Evolutionary conservation across 805 yeast species (phyloP).

Genomic region (Cyberlindnera bimundalis): DNA sequence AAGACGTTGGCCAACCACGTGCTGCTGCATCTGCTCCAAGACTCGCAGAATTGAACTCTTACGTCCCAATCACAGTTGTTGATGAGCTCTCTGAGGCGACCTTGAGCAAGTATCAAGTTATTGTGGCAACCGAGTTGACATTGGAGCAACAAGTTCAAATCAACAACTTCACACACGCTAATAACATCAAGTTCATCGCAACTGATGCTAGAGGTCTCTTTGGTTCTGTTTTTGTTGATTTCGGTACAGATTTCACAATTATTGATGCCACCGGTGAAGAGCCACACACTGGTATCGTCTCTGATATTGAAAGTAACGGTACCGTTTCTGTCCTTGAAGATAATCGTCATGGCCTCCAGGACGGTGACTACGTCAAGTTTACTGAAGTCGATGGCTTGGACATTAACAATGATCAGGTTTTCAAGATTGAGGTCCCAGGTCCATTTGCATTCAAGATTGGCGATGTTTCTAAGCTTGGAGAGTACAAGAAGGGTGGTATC

Average conservation of each 20-base stretch:
- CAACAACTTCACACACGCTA: slow-evolving; percentile 69
- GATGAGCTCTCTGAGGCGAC: slow-evolving; percentile 50
- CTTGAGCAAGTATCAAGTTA: slow-evolving; percentile 64
- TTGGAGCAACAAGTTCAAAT: slow-evolving; percentile 73
- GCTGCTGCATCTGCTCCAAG: slow-evolving; percentile 66
- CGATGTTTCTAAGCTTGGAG: slow-evolving; percentile 51
- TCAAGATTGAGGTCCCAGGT: slow-evolving; percentile 80
- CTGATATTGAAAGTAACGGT: slow-evolving; percentile 84
- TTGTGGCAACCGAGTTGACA: slow-evolving; percentile 76
- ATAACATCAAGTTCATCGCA: slow-evolving; percentile 73
- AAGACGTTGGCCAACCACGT: slow-evolving; percentile 74
- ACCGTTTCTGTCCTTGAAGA: slow-evolving; percentile 93
- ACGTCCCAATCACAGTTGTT: slow-evolving; percentile 79
- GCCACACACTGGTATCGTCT: slow-evolving; percentile 79
- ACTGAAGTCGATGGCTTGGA: slow-evolving; percentile 81
- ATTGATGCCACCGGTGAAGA: slow-evolving; percentile 92
- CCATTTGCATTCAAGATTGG: slow-evolving; percentile 89
- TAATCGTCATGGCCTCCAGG: slow-evolving; percentile 88
- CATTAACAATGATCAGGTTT: slow-evolving; percentile 70
- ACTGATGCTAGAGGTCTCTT: slow-evolving; percentile 85
- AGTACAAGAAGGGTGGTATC: slow-evolving; percentile 78
- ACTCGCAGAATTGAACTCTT: slow-evolving; percentile 80
- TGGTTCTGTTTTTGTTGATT: slow-evolving; percentile 86
- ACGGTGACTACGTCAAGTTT: slow-evolving; percentile 86
- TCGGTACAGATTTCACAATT: slow-evolving; percentile 77